phyloP scores from a whole-genome alignment of 495 filamentous ascomycete genomes.

The Pyrenula massariospora region DNA sequence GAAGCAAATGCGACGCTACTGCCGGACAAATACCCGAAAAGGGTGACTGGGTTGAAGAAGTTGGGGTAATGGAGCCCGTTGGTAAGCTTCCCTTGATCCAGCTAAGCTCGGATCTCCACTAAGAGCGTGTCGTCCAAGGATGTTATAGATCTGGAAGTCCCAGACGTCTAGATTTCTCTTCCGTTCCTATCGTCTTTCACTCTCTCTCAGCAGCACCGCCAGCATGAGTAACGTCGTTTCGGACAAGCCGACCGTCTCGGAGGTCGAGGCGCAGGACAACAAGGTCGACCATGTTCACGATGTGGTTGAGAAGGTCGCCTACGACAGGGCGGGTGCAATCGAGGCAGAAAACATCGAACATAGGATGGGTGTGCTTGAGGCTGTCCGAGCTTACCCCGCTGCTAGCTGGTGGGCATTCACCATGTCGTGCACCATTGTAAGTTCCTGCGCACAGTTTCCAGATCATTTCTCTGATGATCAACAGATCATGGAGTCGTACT shows the following conservation, averaged over 20 bases:
- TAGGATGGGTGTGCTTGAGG: slow-evolving; percentile 16
- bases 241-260: too few relatives aligned
- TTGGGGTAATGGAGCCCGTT: slow-evolving; percentile 14
- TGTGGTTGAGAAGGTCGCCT: slow-evolving; percentile 15
- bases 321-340: slow-evolving; percentile 22
- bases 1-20: slow-evolving; percentile 9
- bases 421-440: slow-evolving; percentile 31
- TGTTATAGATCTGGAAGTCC: slow-evolving; percentile 31
- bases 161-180: too few relatives aligned
- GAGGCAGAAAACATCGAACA: slow-evolving; percentile 20
- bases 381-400: slow-evolving; percentile 31
- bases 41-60: slow-evolving; percentile 9
- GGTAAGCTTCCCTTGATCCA: slow-evolving; percentile 19
- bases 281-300: slow-evolving; percentile 11
- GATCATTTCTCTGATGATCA: slow-evolving; percentile 5
- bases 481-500: slow-evolving; percentile 30
- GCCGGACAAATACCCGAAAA: slow-evolving; percentile 8
- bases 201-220: too few relatives aligned
- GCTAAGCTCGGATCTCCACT: slow-evolving; percentile 12
- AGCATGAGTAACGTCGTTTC: too few relatives aligned
- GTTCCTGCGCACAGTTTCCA: too few relatives aligned
- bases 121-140: slow-evolving; percentile 13
- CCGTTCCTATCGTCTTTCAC: too few relatives aligned
- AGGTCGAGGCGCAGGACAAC: too few relatives aligned
- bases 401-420: slow-evolving; percentile 35